phyloP scores from a whole-genome alignment of 768 basidiomycete species.

The Austroboletus eburneus region DNA sequence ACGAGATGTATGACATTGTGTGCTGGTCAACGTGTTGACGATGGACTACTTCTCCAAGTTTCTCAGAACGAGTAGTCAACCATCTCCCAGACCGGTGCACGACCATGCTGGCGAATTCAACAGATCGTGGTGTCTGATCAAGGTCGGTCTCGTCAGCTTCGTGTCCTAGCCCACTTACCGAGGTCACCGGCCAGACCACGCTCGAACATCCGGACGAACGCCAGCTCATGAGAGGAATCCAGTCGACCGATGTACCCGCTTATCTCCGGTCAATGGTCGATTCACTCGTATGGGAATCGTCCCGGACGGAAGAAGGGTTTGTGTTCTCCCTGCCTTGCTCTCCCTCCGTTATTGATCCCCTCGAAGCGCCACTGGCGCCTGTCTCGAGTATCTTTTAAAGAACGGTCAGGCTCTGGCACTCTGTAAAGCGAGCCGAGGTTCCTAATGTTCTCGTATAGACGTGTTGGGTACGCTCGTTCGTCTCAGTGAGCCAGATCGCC shows the following conservation, averaged over 20 bases:
- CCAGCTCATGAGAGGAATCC: slow-evolving; percentile 77
- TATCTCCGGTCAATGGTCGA: slow-evolving; percentile 80
- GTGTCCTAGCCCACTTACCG: slow-evolving; percentile 4
- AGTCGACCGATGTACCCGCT: slow-evolving; percentile 73
- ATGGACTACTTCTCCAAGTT: slow-evolving; percentile 92
- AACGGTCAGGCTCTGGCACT: slow-evolving; percentile 49
- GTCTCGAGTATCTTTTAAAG: slow-evolving; percentile 88
- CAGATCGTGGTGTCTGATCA: slow-evolving; percentile 69
- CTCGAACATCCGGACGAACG: slow-evolving; percentile 87
- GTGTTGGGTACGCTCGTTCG: slow-evolving; percentile 80
- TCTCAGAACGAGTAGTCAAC: slow-evolving; percentile 42
- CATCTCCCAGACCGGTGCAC: slow-evolving; percentile 44
- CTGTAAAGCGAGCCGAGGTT: not conserved
- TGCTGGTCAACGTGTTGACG: slow-evolving; percentile 3
- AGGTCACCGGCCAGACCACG: slow-evolving; percentile 52
- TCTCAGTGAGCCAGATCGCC: slow-evolving; percentile 80
- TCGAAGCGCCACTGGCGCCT: slow-evolving; percentile 76
- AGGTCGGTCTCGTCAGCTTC: slow-evolving; percentile 40
- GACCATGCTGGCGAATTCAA: slow-evolving; percentile 75
- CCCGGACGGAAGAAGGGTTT: slow-evolving; percentile 83
- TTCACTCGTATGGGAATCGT: slow-evolving; percentile 80
- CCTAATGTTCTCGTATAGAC: slow-evolving; percentile 42
- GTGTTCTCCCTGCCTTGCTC: slow-evolving; percentile 27
- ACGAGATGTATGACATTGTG: too few species aligned
- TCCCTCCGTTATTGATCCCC: slow-evolving; percentile 9